phyloP scores from a whole-genome alignment of 495 filamentous ascomycete genomes.

The Tuber indicum region DNA sequence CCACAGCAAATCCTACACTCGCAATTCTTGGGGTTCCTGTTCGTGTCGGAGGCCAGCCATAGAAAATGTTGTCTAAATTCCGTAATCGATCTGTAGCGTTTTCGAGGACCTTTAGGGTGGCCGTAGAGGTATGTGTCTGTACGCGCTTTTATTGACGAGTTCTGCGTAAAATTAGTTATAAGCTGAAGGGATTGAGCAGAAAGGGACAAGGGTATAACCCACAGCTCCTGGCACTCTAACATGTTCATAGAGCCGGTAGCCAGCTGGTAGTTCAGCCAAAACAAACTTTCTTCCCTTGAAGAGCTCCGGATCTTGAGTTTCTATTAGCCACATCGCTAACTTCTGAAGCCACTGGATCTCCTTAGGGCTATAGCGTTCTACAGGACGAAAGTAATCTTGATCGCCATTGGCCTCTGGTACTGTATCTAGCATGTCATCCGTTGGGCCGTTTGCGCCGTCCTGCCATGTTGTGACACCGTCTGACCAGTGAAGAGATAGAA shows the following conservation, averaged over 20 bases:
- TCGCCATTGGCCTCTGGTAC: conserved; percentile 37
- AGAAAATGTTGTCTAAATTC: conserved; percentile 59
- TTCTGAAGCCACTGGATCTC: conserved; percentile 35
- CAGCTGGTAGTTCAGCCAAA: conserved; percentile 51
- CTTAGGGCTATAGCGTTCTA: conserved; percentile 32
- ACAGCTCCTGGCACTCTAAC: conserved; percentile 43
- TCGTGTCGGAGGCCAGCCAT: conserved; percentile 53
- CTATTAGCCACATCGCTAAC: conserved; percentile 33
- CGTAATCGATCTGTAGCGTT: conserved; percentile 53
- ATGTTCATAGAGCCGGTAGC: conserved; percentile 56
- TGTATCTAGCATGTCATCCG: conserved; percentile 37
- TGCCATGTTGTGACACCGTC: conserved; percentile 39
- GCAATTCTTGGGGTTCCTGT: conserved; percentile 54
- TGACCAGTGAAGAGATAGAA: conserved; percentile 34
- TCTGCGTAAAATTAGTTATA: neutral
- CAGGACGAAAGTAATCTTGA: conserved; percentile 34
- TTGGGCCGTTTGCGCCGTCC: conserved; percentile 38
- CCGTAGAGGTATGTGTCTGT: conserved; percentile 60
- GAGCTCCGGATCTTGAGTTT: conserved; percentile 32
- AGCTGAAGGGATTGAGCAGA: neutral
- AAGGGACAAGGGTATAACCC: conserved; percentile 6
- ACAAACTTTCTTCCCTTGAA: conserved; percentile 48
- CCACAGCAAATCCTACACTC: conserved; percentile 50
- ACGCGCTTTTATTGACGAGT: conserved; percentile 43
- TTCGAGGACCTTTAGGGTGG: conserved; percentile 53